phyloP scores from a whole-genome alignment of 2,329 filamentous ascomycete species.

The Cytospora mali region DNA sequence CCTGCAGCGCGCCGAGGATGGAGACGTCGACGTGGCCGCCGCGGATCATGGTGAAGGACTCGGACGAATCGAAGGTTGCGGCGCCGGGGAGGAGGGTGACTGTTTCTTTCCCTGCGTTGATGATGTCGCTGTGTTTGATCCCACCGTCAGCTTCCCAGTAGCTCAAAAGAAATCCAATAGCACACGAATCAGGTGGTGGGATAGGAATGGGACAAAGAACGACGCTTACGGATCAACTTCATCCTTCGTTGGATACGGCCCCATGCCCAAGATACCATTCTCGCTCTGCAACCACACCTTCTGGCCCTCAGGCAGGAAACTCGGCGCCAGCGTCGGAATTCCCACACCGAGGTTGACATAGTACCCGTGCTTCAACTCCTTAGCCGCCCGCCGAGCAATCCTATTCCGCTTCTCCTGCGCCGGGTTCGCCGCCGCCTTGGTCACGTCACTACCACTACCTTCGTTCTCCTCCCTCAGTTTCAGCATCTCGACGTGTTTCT shows the following conservation, averaged over 20 bases:
- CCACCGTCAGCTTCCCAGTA: slow-evolving; percentile 1
- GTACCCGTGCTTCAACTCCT: slow-evolving; percentile 78
- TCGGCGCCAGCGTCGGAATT: slow-evolving; percentile 83
- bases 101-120: slow-evolving; percentile 88
- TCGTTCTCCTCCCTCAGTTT: slow-evolving; percentile 55
- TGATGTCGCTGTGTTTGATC: slow-evolving; percentile 59
- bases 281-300: slow-evolving; percentile 85
- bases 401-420: slow-evolving; percentile 63
- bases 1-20: slow-evolving; percentile 81
- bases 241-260: slow-evolving; percentile 73
- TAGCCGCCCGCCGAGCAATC: slow-evolving; percentile 76
- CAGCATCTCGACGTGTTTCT: slow-evolving; percentile 72
- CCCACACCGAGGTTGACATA: slow-evolving; percentile 80
- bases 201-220: neutral
- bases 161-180: neutral
- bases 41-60: slow-evolving; percentile 87
- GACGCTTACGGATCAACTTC: slow-evolving; percentile 64
- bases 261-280: slow-evolving; percentile 84
- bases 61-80: slow-evolving; percentile 75
- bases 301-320: slow-evolving; percentile 67
- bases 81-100: slow-evolving; percentile 79
- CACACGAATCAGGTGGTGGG: neutral
- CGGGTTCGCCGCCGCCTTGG: slow-evolving; percentile 46
- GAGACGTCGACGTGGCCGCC: slow-evolving; percentile 83
- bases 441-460: slow-evolving; percentile 37